These are phyloP conservation scores for Scolecobasidium constrictum DNA, from an alignment of 2,329 filamentous ascomycete species.

Conservation along the genomic window DNA sequence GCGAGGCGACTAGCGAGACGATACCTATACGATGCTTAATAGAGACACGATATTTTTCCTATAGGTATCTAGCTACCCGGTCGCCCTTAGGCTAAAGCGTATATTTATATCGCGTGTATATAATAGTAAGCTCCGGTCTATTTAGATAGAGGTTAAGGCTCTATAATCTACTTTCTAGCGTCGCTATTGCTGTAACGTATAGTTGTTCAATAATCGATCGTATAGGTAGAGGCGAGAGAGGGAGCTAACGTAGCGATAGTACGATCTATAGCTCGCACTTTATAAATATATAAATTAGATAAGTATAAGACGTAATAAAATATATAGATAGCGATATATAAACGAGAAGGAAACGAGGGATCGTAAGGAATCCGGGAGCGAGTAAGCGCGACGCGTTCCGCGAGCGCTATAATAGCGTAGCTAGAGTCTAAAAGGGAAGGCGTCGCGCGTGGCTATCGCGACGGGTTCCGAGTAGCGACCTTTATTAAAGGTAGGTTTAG, in stretches of 20 bases:
- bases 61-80: background rate
- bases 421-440: background rate
- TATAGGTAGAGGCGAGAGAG: no score
- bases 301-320: background rate
- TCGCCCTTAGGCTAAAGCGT: background rate
- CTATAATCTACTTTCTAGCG: background rate
- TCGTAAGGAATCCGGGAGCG: background rate
- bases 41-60: background rate
- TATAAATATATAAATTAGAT: background rate
- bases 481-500: background rate
- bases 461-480: background rate
- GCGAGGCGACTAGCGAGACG: background rate
- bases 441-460: background rate
- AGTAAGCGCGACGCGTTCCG: background rate
- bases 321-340: background rate
- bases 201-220: background rate
- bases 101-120: background rate
- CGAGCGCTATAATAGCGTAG: background rate
- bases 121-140: background rate
- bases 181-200: no score
- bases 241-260: no score
- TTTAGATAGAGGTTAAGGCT: background rate
- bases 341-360: background rate
- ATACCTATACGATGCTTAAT: background rate
- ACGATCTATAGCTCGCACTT: no score